Evolutionary conservation across 2,329 filamentous ascomycete species (phyloP).

Genomic region (Xylariaceae sp.): DNA sequence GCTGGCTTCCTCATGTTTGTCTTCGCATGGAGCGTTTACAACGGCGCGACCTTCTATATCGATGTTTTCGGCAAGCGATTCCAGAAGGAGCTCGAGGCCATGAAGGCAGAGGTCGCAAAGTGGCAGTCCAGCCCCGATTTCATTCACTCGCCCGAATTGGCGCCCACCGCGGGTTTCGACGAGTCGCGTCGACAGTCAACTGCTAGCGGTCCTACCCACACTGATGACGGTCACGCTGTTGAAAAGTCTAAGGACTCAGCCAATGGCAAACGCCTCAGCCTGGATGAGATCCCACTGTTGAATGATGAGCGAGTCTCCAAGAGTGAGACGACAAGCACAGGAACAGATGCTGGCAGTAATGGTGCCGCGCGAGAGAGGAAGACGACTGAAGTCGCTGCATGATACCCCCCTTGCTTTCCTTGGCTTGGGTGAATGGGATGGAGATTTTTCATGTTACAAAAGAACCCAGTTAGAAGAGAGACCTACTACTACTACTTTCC

Average conservation of each 20-base stretch:
- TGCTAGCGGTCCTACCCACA: slow-evolving; percentile 8
- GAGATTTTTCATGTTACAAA: background rate
- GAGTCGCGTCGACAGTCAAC: slow-evolving; percentile 18
- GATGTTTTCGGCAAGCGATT: slow-evolving; percentile 96
- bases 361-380: slow-evolving; percentile 47
- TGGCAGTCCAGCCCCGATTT: slow-evolving; percentile 66
- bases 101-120: slow-evolving; percentile 83
- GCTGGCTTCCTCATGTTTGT: slow-evolving; percentile 70
- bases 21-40: slow-evolving; percentile 95
- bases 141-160: slow-evolving; percentile 36
- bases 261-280: slow-evolving; percentile 26
- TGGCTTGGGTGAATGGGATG: background rate
- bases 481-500: too few relatives aligned
- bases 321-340: slow-evolving; percentile 33
- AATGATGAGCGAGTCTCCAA: slow-evolving; percentile 38
- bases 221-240: slow-evolving; percentile 10
- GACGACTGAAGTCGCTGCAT: slow-evolving; percentile 21
- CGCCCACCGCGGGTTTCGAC: slow-evolving; percentile 30
- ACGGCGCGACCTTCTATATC: slow-evolving; percentile 96
- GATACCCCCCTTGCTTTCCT: background rate
- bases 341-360: slow-evolving; percentile 41
- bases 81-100: slow-evolving; percentile 87
- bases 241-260: slow-evolving; percentile 28
- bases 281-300: slow-evolving; percentile 56
- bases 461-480: background rate